Base-by-base conservation (phyloP, 176 grass and related monocot species). In the Stipa capillata region DNA sequence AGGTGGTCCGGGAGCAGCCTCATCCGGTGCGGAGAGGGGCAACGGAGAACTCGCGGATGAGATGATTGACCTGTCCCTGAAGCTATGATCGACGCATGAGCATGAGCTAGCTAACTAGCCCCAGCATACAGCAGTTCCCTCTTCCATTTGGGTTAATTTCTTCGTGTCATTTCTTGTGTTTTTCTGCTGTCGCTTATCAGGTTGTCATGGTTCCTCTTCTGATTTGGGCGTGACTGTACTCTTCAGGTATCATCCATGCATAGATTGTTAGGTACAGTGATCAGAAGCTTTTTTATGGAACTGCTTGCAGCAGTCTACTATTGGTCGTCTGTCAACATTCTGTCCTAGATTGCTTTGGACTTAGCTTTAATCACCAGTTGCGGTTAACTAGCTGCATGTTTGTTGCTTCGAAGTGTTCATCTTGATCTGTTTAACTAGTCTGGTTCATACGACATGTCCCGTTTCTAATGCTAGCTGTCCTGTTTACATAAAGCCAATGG, bases 31-130 rank as follows among this genome's bases (percentile, higher is more conserved):
- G 17, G 43, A n/a, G 1, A 56, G 60, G 43, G 76, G 56, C 39
- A 67, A 53, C 35, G 47, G 48, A 15, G 63, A 74, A 37, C 59
- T 17, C 8, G 66, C 53, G 0, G 78, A 82, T 76, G 89, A 92
- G 72, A 82, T 92, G 34, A 89, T 92, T 41, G 89, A 92, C 25
- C 75, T 92, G 65, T 83, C 82, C 72, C 89, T 92, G 20, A 92
- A 74, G 86, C 82, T 92, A 78, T 92, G 83, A 21, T 59, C 12
- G 2, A 75, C 48, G 25, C 7, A n/a, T 43, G 41, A 45, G 73
- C 47, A 20, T 20, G 48, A 55, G 45, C 66, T 73, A 44, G 37
- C 43, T 43, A 13, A 56, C 56, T 44, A 10, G 31, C 7, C 20
- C 10, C 11, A 39, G 40, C 56, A 8, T 40, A 14, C 48, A 41